phyloP scores from a whole-genome alignment of 129 eudicot species.

The Ambrosia trifida region DNA sequence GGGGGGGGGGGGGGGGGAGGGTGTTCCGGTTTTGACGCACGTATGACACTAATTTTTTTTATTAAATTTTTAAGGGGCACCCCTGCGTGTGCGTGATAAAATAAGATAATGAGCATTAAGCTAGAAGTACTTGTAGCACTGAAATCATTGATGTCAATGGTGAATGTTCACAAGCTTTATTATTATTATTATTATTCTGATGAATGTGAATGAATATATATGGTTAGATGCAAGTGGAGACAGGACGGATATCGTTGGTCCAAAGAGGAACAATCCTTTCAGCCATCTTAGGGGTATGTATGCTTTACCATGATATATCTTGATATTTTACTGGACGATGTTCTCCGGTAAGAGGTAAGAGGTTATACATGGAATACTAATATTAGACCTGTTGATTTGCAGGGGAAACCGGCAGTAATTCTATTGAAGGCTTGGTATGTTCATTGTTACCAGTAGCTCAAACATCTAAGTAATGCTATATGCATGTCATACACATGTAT shows the following conservation, averaged over 20 bases:
- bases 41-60: no score
- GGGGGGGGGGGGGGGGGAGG: no score
- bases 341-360: neutral
- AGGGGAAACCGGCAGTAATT: slow-evolving; percentile 61
- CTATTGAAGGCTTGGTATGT: slow-evolving; percentile 69
- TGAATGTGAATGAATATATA: neutral
- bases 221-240: slow-evolving; percentile 56
- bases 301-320: neutral
- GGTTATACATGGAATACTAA: slow-evolving; percentile 1
- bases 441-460: slow-evolving; percentile 2
- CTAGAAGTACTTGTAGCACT: neutral
- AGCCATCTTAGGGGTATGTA: slow-evolving; percentile 63
- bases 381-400: slow-evolving; percentile 24
- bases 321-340: neutral
- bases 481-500: neutral
- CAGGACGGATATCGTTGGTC: slow-evolving; percentile 23
- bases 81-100: neutral
- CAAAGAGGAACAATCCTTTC: slow-evolving; percentile 41
- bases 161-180: neutral
- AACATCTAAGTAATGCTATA: neutral
- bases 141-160: neutral
- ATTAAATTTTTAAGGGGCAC: no score
- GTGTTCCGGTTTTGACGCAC: no score
- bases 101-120: slow-evolving; percentile 1
- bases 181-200: neutral